Percentiles rank a stretch among this genome's conserved stretches.
Evolutionary conservation across 2,329 filamentous ascomycete species (phyloP).

Genomic region (Pseudocercospora fijiensis): DNA sequence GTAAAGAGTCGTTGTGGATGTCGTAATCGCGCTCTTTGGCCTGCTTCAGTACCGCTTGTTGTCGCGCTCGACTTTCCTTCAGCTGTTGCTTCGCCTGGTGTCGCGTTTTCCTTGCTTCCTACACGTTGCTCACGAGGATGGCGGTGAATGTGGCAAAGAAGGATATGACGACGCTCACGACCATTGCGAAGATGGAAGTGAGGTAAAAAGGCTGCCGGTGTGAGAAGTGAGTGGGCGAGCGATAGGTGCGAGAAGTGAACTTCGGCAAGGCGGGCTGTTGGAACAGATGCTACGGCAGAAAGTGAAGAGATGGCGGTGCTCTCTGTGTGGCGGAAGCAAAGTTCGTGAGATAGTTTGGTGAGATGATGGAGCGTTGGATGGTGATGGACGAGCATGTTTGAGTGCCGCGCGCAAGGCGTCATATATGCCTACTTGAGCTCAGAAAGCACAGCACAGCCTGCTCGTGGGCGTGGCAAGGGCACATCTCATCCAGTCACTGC

Average conservation of each 20-base stretch:
- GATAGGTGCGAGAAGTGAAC: not conserved
- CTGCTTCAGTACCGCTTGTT: not conserved
- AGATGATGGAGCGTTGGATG: not conserved
- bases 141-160: not conserved
- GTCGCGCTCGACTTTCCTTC: not conserved
- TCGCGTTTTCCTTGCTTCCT: not conserved
- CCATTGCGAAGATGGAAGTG: not conserved
- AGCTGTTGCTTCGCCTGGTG: not conserved
- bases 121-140: not conserved
- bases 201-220: not conserved
- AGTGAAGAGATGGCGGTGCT: not conserved
- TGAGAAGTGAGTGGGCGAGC: not conserved
- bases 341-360: not conserved
- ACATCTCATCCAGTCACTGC: not conserved
- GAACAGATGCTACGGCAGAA: not conserved
- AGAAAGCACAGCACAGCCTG: not conserved
- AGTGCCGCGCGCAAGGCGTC: not conserved
- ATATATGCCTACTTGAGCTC: not conserved
- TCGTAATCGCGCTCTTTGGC: not conserved
- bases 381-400: not conserved
- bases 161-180: not conserved
- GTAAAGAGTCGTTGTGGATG: not conserved
- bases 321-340: not conserved
- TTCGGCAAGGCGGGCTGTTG: not conserved
- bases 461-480: not conserved